Conservation (phyloP, 2,329 filamentous ascomycete genomes). For the Juglanconis sp. region DNA sequence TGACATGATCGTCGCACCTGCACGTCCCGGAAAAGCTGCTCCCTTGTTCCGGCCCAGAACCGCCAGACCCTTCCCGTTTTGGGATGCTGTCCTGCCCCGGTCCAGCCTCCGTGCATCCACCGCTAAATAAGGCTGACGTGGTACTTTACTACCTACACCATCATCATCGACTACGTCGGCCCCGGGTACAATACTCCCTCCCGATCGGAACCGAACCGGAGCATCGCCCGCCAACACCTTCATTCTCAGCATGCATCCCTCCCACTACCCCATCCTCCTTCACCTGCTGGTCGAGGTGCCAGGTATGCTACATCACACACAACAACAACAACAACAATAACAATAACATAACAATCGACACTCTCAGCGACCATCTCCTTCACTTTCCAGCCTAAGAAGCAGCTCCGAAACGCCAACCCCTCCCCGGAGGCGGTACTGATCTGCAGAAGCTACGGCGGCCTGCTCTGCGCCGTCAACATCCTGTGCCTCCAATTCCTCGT, state of each 20-base stretch:
- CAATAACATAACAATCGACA: neutral
- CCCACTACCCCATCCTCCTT: conserved; percentile 8
- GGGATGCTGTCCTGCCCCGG: too few relatives aligned
- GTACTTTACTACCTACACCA: too few relatives aligned
- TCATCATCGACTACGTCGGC: too few relatives aligned
- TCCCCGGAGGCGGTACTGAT: conserved; percentile 38
- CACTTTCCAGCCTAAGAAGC: conserved; percentile 37
- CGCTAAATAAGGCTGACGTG: too few relatives aligned
- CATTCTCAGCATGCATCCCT: conserved; percentile 1
- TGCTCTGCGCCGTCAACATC: conserved; percentile 44
- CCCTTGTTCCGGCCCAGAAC: too few relatives aligned
- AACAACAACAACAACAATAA: too few relatives aligned
- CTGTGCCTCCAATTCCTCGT: conserved; percentile 39
- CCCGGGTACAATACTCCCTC: too few relatives aligned
- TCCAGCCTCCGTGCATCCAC: too few relatives aligned
- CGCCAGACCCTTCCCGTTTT: too few relatives aligned
- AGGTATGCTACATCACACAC: neutral
- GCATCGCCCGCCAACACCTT: too few relatives aligned
- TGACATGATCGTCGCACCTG: too few relatives aligned
- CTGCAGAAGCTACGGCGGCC: conserved; percentile 45
- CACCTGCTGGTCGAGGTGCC: conserved; percentile 16
- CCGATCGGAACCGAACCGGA: too few relatives aligned
- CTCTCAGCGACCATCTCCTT: conserved; percentile 43
- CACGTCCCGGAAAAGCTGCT: neutral
- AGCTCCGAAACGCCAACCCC: conserved; percentile 37